Percentiles rank a stretch among this genome's conserved stretches.
These are phyloP conservation scores for Geotrichum histeridarum DNA, from an alignment of 1,139 yeast genomes.

Conservation along the genomic window DNA sequence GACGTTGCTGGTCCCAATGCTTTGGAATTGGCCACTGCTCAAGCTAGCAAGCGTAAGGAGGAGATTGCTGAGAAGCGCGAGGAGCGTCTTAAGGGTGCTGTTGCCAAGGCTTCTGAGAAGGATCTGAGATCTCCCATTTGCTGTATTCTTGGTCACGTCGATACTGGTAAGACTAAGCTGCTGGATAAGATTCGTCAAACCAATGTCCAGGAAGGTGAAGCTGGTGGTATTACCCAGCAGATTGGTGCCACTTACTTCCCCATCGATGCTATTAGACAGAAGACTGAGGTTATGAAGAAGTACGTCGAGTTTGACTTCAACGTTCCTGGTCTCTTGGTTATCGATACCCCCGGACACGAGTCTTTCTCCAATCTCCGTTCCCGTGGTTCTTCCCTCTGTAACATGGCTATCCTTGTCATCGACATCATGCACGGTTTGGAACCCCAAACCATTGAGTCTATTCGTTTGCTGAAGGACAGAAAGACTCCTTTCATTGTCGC, in stretches of 20 bases:
- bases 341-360: conserved; percentile 99
- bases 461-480: conserved; percentile 85
- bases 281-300: conserved; percentile 85
- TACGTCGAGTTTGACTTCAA: conserved; percentile 77
- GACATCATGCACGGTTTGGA: conserved; percentile 99
- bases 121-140: conserved; percentile 96
- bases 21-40: conserved; percentile 31
- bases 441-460: conserved; percentile 94
- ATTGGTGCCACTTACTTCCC: conserved; percentile 99
- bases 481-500: conserved; percentile 98
- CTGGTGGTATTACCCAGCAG: conserved; percentile 99
- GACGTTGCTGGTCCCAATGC: conserved; percentile 29
- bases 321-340: conserved; percentile 93
- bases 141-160: conserved; percentile 98
- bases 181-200: conserved; percentile 97
- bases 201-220: conserved; percentile 99
- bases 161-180: conserved; percentile 96
- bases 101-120: conserved; percentile 36
- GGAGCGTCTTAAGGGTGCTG: conserved; percentile 39
- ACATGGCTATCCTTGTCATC: conserved; percentile 95
- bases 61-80: conserved; percentile 39
- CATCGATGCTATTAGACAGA: conserved; percentile 82
- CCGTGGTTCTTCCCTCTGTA: conserved; percentile 98
- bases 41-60: conserved; percentile 30
- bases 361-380: conserved; percentile 95